Evolutionary conservation across 192 early-diverging fungal species (phyloP).

Genomic region (Haplosporangium gracile): DNA sequence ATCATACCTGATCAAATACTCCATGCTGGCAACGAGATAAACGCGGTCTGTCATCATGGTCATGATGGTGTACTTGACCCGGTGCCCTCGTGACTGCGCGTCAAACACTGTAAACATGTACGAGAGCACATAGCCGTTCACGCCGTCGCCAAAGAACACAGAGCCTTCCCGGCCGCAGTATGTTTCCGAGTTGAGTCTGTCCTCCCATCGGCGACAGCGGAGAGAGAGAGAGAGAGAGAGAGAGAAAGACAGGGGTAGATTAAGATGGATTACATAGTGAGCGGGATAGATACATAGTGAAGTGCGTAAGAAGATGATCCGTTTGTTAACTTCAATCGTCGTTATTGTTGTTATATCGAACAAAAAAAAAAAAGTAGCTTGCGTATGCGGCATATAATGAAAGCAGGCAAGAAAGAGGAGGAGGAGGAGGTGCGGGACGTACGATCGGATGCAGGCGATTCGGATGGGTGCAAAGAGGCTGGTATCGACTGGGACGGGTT

Average conservation of each 20-base stretch:
- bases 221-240: neutral
- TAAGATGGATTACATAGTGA: neutral
- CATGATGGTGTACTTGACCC: constrained; percentile 71
- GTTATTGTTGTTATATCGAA: neutral
- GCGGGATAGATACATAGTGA: neutral
- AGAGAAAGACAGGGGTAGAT: neutral
- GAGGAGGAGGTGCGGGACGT: constrained; percentile 2
- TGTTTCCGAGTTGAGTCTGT: constrained; percentile 73
- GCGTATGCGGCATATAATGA: too few relatives aligned
- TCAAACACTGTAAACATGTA: constrained; percentile 80
- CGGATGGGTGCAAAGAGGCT: constrained; percentile 53
- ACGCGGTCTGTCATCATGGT: constrained; percentile 75
- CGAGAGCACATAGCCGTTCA: constrained; percentile 76
- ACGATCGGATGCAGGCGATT: constrained; percentile 55
- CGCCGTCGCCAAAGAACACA: constrained; percentile 77
- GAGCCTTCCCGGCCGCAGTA: constrained; percentile 75
- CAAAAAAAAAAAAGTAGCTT: neutral
- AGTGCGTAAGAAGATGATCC: neutral
- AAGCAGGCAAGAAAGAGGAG: neutral
- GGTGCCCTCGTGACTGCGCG: constrained; percentile 73
- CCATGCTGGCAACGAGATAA: constrained; percentile 76
- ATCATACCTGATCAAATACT: constrained; percentile 72
- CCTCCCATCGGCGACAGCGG: neutral
- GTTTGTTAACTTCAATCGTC: neutral
- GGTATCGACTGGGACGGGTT: constrained; percentile 42